A percentile compares a stretch with the other conserved stretches of the same genome.
phyloP scores from a whole-genome alignment of 345 rosid genomes.

The Fremontodendron californicum region DNA sequence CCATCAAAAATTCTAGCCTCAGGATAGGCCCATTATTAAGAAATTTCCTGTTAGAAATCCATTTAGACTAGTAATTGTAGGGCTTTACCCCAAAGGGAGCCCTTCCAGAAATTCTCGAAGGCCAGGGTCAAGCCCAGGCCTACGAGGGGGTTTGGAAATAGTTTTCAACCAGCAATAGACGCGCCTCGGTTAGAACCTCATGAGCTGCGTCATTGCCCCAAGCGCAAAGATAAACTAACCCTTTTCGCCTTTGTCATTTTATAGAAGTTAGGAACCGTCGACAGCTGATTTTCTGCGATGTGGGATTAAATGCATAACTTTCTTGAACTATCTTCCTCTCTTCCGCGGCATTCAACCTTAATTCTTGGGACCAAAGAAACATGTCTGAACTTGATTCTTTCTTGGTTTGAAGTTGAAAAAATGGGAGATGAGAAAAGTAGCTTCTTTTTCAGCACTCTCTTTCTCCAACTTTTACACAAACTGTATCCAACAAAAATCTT shows the following conservation, averaged over 20 bases:
- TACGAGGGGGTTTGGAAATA: conserved; percentile 37
- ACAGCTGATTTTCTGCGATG: not conserved
- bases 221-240: not conserved
- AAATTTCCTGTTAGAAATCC: too few relatives aligned
- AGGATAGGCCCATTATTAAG: too few relatives aligned
- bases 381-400: not conserved
- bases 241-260: not conserved
- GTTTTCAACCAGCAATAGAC: conserved; percentile 43
- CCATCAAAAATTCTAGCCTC: too few relatives aligned
- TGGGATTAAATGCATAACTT: conserved; percentile 6
- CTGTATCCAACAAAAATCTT: not conserved
- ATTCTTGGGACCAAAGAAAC: not conserved
- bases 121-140: conserved; percentile 27
- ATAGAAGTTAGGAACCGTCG: not conserved
- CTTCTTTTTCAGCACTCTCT: conserved; percentile 2
- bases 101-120: conserved; percentile 44
- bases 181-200: conserved; percentile 36
- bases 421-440: conserved; percentile 25
- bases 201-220: conserved; percentile 36
- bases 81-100: conserved; percentile 25
- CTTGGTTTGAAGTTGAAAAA: not conserved
- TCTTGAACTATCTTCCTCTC: not conserved
- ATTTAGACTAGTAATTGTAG: conserved; percentile 1
- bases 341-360: not conserved
- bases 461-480: not conserved